Conservation (phyloP, 495 filamentous ascomycete species). For the Neurospora sp. region DNA sequence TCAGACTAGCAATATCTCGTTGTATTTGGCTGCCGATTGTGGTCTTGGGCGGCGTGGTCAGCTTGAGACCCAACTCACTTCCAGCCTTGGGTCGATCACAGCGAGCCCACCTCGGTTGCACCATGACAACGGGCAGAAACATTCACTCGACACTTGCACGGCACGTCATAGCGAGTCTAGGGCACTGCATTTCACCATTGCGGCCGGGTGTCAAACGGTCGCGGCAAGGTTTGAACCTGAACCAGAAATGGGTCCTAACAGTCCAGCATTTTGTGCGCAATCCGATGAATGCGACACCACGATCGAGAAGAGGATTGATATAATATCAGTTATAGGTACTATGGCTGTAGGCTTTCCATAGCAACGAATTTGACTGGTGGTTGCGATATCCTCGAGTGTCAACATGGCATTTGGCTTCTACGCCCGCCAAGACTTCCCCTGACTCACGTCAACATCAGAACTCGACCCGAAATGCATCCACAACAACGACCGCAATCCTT, state of each 20-base stretch:
- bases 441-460: not conserved
- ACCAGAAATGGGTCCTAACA: not conserved
- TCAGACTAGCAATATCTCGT: not conserved
- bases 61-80: not conserved
- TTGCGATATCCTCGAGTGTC: not conserved
- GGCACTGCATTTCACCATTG: not conserved
- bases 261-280: not conserved
- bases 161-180: not conserved
- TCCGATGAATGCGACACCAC: not conserved
- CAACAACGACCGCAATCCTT: not conserved
- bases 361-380: not conserved
- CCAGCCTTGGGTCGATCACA: accelerated
- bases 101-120: not conserved
- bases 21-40: not conserved
- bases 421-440: not conserved
- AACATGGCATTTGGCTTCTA: not conserved
- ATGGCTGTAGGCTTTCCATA: not conserved
- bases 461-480: not conserved
- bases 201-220: not conserved
- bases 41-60: not conserved
- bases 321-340: no score
- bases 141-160: not conserved
- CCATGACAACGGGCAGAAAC: not conserved
- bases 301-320: not conserved
- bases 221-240: not conserved